phyloP scores from a whole-genome alignment of 129 eudicot species.

The Artemisia argyi region DNA sequence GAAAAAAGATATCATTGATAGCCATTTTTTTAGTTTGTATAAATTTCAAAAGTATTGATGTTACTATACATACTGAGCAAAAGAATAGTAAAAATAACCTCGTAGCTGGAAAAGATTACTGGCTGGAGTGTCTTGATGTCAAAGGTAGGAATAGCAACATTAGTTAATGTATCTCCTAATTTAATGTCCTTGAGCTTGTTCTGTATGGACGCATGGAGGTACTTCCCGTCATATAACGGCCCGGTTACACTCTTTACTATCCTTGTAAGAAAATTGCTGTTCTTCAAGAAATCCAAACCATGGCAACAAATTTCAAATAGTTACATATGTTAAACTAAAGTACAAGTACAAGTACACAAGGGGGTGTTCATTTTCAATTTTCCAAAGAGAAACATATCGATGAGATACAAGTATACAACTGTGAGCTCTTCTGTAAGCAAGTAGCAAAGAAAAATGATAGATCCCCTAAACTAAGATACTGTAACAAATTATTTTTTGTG shows the following conservation, averaged over 20 bases:
- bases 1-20: not conserved
- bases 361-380: not conserved
- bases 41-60: not conserved
- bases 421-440: too few relatives aligned
- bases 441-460: too few relatives aligned
- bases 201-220: slow-evolving; percentile 14
- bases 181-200: slow-evolving; percentile 15
- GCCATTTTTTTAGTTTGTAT: too few relatives aligned
- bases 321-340: not conserved
- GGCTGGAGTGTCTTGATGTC: slow-evolving; percentile 42
- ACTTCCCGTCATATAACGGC: slow-evolving; percentile 34
- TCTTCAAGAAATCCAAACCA: not conserved
- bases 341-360: not conserved
- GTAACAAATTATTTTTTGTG: not conserved
- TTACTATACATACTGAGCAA: not conserved
- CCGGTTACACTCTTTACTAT: slow-evolving; percentile 12
- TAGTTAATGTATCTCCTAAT: slow-evolving; percentile 34
- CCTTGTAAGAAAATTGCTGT: slow-evolving; percentile 3
- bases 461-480: too few relatives aligned
- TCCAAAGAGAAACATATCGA: not conserved
- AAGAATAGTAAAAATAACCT: slow-evolving; percentile 12
- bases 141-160: slow-evolving; percentile 41
- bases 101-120: slow-evolving; percentile 41
- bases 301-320: not conserved
- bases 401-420: too few relatives aligned